Evolutionary conservation across 1,284 basidiomycete genomes (phyloP).

Genomic region (Pseudozyma tsukubaensis): DNA sequence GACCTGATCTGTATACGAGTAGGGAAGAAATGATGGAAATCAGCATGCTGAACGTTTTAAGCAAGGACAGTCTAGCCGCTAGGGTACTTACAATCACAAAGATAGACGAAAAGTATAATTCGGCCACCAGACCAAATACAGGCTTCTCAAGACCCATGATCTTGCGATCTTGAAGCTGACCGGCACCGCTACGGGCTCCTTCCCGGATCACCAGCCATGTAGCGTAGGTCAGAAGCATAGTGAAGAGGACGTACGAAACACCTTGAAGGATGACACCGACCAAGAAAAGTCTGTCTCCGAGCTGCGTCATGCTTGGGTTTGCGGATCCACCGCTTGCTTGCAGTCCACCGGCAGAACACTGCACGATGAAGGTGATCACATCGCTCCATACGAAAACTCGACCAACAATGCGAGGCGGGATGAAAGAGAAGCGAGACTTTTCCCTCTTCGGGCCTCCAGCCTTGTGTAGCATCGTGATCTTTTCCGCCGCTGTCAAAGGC

Average conservation of each 20-base stretch:
- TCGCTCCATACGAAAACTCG: conserved; percentile 63
- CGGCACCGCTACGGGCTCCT: conserved; percentile 2
- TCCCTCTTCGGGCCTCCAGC: conserved; percentile 31
- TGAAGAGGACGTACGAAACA: conserved; percentile 53
- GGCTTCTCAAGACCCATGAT: conserved; percentile 30
- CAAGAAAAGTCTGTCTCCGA: conserved; percentile 54
- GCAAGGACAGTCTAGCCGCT: neutral
- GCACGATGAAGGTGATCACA: conserved; percentile 60
- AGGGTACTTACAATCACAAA: conserved; percentile 32
- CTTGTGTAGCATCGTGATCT: conserved; percentile 37
- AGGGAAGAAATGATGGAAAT: neutral
- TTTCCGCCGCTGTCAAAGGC: conserved; percentile 21
- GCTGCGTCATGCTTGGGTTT: conserved; percentile 22
- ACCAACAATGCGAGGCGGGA: conserved; percentile 52
- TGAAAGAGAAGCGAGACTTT: conserved; percentile 42
- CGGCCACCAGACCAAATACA: conserved; percentile 28
- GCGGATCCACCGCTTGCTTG: conserved; percentile 34
- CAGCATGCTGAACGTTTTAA: neutral
- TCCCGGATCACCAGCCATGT: conserved; percentile 27
- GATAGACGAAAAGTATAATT: conserved; percentile 32
- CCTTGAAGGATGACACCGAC: conserved; percentile 50
- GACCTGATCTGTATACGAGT: conserved; percentile 33
- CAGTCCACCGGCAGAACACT: conserved; percentile 47
- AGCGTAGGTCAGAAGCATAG: conserved; percentile 33
- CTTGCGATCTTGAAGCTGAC: neutral